Percentiles rank a stretch among this genome's conserved stretches.
Evolutionary conservation across 164 flowering plant species (phyloP).

Genomic region (Sedum album): DNA sequence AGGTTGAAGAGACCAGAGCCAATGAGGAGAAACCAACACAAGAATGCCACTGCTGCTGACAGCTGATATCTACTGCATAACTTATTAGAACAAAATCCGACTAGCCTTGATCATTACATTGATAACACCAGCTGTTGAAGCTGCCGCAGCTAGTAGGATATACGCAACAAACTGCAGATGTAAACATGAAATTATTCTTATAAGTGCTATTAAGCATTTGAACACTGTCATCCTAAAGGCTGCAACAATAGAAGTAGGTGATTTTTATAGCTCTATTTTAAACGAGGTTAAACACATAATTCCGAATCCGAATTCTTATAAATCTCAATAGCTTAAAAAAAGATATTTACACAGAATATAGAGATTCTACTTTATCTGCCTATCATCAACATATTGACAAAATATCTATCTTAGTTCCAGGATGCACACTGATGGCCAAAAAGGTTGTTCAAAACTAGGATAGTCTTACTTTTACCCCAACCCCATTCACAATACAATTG

Average conservation of each 20-base stretch:
- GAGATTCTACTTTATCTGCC: too few relatives aligned
- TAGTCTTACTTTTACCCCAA: too few relatives aligned
- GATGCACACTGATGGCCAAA: too few relatives aligned
- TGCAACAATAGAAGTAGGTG: neutral
- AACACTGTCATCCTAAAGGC: neutral
- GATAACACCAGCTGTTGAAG: conserved; percentile 43
- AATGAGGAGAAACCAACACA: conserved; percentile 42
- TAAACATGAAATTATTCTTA: neutral
- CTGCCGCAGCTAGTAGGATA: conserved; percentile 41
- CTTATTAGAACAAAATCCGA: conserved; percentile 22
- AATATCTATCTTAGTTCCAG: too few relatives aligned
- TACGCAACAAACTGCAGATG: conserved; percentile 31
- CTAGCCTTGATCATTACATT: conserved; percentile 23
- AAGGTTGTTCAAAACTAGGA: too few relatives aligned
- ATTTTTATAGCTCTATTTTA: neutral
- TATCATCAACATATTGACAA: too few relatives aligned
- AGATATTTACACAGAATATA: too few relatives aligned
- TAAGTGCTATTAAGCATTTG: neutral
- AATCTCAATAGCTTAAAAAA: too few relatives aligned
- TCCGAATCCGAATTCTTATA: neutral
- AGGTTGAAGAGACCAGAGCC: conserved; percentile 46
- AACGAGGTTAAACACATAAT: neutral
- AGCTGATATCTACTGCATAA: conserved; percentile 36
- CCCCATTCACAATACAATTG: too few relatives aligned
- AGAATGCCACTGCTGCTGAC: conserved; percentile 48